These are phyloP conservation scores for Tricholomella constricta DNA, from an alignment of 768 basidiomycete genomes.

Conservation along the genomic window DNA sequence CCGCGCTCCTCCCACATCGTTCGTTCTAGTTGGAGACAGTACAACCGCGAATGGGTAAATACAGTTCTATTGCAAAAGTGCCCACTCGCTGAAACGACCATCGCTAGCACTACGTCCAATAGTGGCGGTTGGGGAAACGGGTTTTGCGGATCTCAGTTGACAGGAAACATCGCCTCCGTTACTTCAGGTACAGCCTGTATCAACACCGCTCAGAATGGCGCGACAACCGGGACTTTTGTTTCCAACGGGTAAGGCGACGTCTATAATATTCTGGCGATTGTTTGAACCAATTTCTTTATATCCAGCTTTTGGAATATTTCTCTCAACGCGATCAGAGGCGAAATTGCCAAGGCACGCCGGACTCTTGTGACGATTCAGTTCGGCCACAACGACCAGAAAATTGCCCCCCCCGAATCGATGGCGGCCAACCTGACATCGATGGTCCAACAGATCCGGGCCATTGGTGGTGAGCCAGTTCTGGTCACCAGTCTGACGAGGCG, in stretches of 20 bases:
- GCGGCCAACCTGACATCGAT: conserved; percentile 42
- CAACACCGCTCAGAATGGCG: conserved; percentile 42
- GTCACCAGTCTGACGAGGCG: conserved; percentile 44
- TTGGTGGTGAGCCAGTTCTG: conserved; percentile 41
- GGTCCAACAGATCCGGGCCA: conserved; percentile 37
- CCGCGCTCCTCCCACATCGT: conserved; percentile 27
- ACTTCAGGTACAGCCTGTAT: conserved; percentile 36
- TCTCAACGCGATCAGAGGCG: conserved; percentile 32
- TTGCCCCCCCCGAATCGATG: conserved; percentile 46
- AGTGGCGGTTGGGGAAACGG: conserved; percentile 46
- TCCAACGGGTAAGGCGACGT: conserved; percentile 29
- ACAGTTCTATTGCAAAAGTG: not conserved
- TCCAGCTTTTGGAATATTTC: conserved; percentile 35
- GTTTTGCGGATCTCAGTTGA: conserved; percentile 37
- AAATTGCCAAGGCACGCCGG: conserved; percentile 36
- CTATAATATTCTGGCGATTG: not conserved
- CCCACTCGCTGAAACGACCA: not conserved
- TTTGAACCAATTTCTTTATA: not conserved
- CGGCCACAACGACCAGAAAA: conserved; percentile 44
- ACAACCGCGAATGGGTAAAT: conserved; percentile 41
- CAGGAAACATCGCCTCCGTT: conserved; percentile 34
- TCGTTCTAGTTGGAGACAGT: conserved; percentile 42
- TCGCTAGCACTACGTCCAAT: conserved; percentile 32
- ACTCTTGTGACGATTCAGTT: conserved; percentile 45
- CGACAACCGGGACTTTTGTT: conserved; percentile 43